Base-by-base conservation (phyloP, 2,329 filamentous ascomycete species). In the Pseudophaeomoniella oleicola region DNA sequence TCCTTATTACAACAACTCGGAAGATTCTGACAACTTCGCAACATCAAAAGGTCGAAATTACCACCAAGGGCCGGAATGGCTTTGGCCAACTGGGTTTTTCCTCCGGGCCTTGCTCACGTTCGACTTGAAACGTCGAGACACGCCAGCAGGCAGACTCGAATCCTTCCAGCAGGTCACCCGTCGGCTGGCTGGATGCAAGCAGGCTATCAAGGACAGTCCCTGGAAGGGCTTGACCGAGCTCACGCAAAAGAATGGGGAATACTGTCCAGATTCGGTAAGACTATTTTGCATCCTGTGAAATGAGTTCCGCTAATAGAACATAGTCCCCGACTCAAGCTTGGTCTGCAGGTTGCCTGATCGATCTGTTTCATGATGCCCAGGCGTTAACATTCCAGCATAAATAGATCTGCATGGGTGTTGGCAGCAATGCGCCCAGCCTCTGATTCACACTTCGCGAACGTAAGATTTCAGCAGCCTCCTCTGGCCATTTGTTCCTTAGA, bases 51-150 rank as follows among this genome's bases (percentile, higher is more conserved):
- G 90, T 35, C 72, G 90, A 39, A 98, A 96, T 60, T 98, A 98
- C 61, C 90, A 98, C 58, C 88, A 96, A 57, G 90, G 90, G 3
- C 92, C 90, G 0, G 90, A 98, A 57, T 98, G 90, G 90, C 64
- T 94, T 16, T 98, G 90, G 90, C 92, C 88, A 0, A 88, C 85
- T 1, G 90, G 90, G 3, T 98, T 86, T 66, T 98, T 94, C 68
- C 67, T 94, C 15, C 78, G 92, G 34, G 90, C 90, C 1, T 64
- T 98, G 45, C 70, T 98, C 44, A 82, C 86, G 56, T 96, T 96
- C 51, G 86, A 94, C 54, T 63, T 96, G 35, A 69, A 72, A 63
- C 69, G 86, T 18, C 71, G 84, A 34, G 69, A 70, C 43, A 73
- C 68, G 1, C 54, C 61, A 3, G 72, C 83, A 50, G 83, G 81